Percentiles rank a stretch among this genome's conserved stretches.
Evolutionary conservation across 2,329 filamentous ascomycete genomes (phyloP).

Genomic region (Neoscytalidium dimidiatum): DNA sequence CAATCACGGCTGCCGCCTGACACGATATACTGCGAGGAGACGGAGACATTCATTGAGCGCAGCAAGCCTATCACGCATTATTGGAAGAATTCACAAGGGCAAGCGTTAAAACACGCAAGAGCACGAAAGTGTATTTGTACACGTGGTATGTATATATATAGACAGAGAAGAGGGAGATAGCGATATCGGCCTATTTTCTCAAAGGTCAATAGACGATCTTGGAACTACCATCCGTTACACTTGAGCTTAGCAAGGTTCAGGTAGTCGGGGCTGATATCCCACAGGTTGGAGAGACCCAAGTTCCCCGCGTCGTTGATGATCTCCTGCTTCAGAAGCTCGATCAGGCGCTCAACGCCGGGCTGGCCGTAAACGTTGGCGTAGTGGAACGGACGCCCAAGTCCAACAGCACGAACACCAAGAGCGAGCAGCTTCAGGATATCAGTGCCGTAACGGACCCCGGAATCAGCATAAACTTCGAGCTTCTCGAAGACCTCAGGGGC

Average conservation of each 20-base stretch:
- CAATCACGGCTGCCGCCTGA: too few relatives aligned
- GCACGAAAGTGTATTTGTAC: too few relatives aligned
- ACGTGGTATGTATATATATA: not conserved
- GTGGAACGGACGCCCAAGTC: slow-evolving; percentile 54
- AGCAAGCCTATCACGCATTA: too few relatives aligned
- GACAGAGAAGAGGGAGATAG: not conserved
- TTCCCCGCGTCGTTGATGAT: slow-evolving; percentile 41
- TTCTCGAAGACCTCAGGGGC: slow-evolving; percentile 43
- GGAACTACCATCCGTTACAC: slow-evolving; percentile 5
- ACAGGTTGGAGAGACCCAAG: slow-evolving; percentile 19
- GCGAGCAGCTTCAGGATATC: slow-evolving; percentile 42
- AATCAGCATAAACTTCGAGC: slow-evolving; percentile 43
- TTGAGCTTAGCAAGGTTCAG: not conserved
- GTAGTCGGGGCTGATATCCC: slow-evolving; percentile 5
- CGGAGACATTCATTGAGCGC: too few relatives aligned
- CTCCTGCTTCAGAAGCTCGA: slow-evolving; percentile 55
- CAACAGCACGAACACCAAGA: slow-evolving; percentile 43
- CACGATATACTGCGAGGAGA: too few relatives aligned
- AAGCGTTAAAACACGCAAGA: too few relatives aligned
- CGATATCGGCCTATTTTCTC: not conserved
- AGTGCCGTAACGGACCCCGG: slow-evolving; percentile 42
- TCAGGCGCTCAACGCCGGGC: slow-evolving; percentile 60
- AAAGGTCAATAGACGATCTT: not conserved
- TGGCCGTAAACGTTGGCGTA: slow-evolving; percentile 59
- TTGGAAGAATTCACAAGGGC: too few relatives aligned